Conservation (phyloP, 352 stramenopile species). For the Globisporangium viniferum region DNA sequence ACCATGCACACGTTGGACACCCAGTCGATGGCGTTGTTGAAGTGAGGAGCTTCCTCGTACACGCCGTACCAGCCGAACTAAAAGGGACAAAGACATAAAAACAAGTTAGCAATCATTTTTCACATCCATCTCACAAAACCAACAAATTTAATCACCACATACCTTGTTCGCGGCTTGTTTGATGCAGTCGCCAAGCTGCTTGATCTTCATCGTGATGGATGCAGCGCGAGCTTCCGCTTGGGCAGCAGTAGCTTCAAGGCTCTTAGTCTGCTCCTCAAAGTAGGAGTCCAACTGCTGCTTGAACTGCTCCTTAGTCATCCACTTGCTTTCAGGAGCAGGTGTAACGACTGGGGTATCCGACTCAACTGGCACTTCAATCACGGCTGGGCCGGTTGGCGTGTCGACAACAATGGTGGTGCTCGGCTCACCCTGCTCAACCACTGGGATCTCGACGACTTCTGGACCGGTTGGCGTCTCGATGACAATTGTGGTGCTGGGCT, state of each 20-base stretch:
- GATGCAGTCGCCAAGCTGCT: constrained; percentile 42
- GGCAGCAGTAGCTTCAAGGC: constrained; percentile 20
- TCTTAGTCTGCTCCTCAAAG: constrained; percentile 29
- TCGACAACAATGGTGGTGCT: constrained; percentile 8
- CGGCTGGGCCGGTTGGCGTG: constrained; percentile 3
- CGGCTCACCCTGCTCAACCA: neutral
- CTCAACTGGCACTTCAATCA: constrained; percentile 5
- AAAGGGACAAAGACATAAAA: neutral
- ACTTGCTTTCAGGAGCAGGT: neutral
- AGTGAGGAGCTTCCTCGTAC: constrained; percentile 48
- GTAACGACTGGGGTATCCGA: neutral
- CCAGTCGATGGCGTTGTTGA: constrained; percentile 44
- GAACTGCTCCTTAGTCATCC: constrained; percentile 24
- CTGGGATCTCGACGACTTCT: neutral
- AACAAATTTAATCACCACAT: constrained; percentile 3
- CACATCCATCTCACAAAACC: neutral
- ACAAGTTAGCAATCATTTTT: neutral
- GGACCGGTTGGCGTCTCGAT: constrained; percentile 8
- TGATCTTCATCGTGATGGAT: constrained; percentile 18
- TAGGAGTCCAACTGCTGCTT: constrained; percentile 28
- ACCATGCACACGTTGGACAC: constrained; percentile 39
- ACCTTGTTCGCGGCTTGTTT: constrained; percentile 44
- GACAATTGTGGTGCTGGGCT: neutral
- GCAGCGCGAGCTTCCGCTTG: constrained; percentile 25
- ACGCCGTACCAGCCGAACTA: constrained; percentile 56